A percentile compares a stretch with the other conserved stretches of the same genome.
Conservation (phyloP, 305 asterid species). For the Striga hermonthica region DNA sequence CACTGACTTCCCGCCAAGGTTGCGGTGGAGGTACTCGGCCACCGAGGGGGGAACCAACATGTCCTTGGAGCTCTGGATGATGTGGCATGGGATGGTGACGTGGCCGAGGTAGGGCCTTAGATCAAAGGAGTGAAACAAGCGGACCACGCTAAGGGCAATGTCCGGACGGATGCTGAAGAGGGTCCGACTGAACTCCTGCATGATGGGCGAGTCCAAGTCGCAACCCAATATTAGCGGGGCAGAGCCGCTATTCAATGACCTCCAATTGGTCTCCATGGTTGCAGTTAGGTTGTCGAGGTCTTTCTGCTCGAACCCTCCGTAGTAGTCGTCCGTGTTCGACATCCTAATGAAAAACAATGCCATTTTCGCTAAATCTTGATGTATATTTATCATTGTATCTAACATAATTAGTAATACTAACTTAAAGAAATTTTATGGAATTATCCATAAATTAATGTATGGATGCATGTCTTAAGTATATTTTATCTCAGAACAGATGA, state of each 20-base stretch:
- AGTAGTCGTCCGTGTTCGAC: conserved; percentile 56
- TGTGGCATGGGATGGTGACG: conserved; percentile 68
- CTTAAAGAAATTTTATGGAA: too few species aligned
- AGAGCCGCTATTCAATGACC: conserved; percentile 55
- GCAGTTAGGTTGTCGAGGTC: conserved; percentile 52
- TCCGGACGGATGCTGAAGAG: conserved; percentile 55
- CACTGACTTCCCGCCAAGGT: background rate
- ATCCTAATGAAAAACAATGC: conserved; percentile 39
- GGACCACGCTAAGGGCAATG: conserved; percentile 60
- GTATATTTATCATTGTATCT: background rate
- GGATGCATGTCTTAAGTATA: too few species aligned
- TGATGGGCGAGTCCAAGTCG: background rate
- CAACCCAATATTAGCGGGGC: conserved; percentile 61
- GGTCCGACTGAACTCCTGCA: conserved; percentile 12
- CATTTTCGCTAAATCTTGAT: too few species aligned
- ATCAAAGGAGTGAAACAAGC: conserved; percentile 48
- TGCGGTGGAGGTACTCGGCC: background rate
- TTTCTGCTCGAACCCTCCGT: conserved; percentile 68
- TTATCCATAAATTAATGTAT: too few species aligned
- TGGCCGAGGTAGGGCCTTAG: conserved; percentile 38
- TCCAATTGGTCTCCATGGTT: conserved; percentile 59
- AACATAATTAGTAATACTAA: too few species aligned
- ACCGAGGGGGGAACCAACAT: conserved; percentile 18
- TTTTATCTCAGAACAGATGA: too few species aligned
- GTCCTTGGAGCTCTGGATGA: conserved; percentile 71